Conservation (phyloP, 768 basidiomycete genomes). For the Suillus variegatus region DNA sequence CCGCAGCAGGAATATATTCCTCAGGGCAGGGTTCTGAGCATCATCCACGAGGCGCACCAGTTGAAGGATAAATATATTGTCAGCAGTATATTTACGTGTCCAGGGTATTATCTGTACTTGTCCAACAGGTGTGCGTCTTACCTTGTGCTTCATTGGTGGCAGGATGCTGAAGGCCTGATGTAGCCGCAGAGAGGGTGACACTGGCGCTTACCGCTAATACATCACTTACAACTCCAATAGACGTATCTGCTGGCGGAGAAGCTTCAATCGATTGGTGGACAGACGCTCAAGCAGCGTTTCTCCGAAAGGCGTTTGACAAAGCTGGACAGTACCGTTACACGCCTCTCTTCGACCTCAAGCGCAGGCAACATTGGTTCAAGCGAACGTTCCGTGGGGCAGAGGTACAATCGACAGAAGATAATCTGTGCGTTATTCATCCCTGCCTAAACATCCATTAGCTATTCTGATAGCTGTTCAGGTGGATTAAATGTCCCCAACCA, state of each 20-base stretch:
- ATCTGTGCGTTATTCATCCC: slow-evolving; percentile 17
- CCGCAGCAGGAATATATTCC: slow-evolving; percentile 28
- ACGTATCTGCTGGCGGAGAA: slow-evolving; percentile 13
- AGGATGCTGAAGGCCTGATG: slow-evolving; percentile 7
- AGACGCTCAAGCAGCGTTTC: slow-evolving; percentile 17
- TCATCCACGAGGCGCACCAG: slow-evolving; percentile 22
- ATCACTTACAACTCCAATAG: slow-evolving; percentile 14
- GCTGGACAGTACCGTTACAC: slow-evolving; percentile 24
- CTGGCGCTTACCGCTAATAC: slow-evolving; percentile 20
- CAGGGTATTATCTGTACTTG: slow-evolving; percentile 37
- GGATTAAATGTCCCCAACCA: slow-evolving; percentile 16
- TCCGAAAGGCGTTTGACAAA: slow-evolving; percentile 26
- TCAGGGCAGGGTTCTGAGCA: slow-evolving; percentile 20
- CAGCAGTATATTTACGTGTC: slow-evolving; percentile 31
- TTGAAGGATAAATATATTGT: slow-evolving; percentile 35
- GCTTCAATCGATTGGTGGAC: slow-evolving; percentile 23
- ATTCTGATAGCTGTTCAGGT: slow-evolving; percentile 14
- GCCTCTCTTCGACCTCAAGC: slow-evolving; percentile 29
- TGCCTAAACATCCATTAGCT: background rate
- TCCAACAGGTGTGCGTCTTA: slow-evolving; percentile 21
- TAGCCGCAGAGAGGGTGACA: slow-evolving; percentile 26
- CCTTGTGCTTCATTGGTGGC: background rate
- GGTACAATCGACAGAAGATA: slow-evolving; percentile 7
- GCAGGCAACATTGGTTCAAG: background rate
- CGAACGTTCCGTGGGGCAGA: slow-evolving; percentile 16